These are phyloP conservation scores for Tetrahymena thermophila DNA, from an alignment of 73 alveolate genomes.

Conservation along the genomic window DNA sequence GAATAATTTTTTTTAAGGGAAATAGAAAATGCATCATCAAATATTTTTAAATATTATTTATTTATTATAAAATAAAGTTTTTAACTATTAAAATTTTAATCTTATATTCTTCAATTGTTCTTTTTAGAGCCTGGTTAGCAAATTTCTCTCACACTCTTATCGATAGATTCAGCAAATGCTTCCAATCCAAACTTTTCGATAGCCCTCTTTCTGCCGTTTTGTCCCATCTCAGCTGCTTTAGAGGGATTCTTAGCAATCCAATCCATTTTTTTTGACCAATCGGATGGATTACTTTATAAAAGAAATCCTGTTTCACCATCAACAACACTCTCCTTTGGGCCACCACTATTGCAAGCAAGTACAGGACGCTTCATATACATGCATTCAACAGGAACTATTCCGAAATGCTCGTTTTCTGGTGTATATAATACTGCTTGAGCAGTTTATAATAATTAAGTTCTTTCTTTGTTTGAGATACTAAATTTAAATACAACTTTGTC, in stretches of 20 bases:
- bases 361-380: conserved; percentile 92
- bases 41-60: no score
- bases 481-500: conserved; percentile 71
- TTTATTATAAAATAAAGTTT: background rate
- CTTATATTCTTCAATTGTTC: background rate
- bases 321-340: conserved; percentile 92
- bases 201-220: conserved; percentile 35
- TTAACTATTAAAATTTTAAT: background rate
- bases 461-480: conserved; percentile 76
- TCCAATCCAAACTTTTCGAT: conserved; percentile 16
- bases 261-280: conserved; percentile 44
- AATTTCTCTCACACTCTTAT: background rate
- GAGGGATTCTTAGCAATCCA: conserved; percentile 1
- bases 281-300: conserved; percentile 39
- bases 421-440: conserved; percentile 92
- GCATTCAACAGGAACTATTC: conserved; percentile 98
- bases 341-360: conserved; percentile 95
- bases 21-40: no score
- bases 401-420: conserved; percentile 98
- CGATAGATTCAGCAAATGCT: background rate
- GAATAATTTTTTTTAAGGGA: no score
- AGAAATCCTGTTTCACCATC: conserved; percentile 90
- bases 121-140: background rate
- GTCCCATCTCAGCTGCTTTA: conserved; percentile 20
- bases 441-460: conserved; percentile 40